These are phyloP conservation scores for Lentinula boryana DNA, from an alignment of 768 basidiomycete species.

Conservation along the genomic window DNA sequence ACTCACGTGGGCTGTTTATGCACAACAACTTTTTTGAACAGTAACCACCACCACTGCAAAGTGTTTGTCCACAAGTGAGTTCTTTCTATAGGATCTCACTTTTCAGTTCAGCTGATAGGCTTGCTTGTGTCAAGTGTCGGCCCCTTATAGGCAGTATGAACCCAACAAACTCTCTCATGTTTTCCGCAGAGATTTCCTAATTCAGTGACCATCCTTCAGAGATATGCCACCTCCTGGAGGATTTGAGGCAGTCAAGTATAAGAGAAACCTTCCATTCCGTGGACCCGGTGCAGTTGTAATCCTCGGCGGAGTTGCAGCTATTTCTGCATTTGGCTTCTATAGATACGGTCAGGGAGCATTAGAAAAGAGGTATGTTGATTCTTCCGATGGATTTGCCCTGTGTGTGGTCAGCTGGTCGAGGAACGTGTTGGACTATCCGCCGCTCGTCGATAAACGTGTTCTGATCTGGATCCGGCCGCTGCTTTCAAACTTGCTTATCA, in stretches of 20 bases:
- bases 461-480: constrained; percentile 57
- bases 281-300: constrained; percentile 78
- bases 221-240: constrained; percentile 96
- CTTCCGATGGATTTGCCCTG: constrained; percentile 16
- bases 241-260: constrained; percentile 90
- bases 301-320: constrained; percentile 77
- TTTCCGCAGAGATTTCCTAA: neutral
- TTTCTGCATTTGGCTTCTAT: constrained; percentile 92
- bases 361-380: constrained; percentile 76
- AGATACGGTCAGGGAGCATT: constrained; percentile 85
- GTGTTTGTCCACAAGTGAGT: neutral
- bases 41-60: neutral
- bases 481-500: constrained; percentile 35
- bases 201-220: constrained; percentile 6
- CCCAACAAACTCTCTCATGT: neutral
- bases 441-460: constrained; percentile 71
- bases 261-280: constrained; percentile 87
- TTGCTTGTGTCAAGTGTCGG: neutral
- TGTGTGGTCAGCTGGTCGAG: constrained; percentile 52
- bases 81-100: neutral
- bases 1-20: too few species aligned
- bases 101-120: constrained; percentile 10
- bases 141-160: constrained; percentile 4
- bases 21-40: neutral
- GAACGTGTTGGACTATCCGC: constrained; percentile 55